Evolutionary conservation across 2,329 filamentous ascomycete genomes (phyloP).

Genomic region (Pseudogymnoascus pannorum): DNA sequence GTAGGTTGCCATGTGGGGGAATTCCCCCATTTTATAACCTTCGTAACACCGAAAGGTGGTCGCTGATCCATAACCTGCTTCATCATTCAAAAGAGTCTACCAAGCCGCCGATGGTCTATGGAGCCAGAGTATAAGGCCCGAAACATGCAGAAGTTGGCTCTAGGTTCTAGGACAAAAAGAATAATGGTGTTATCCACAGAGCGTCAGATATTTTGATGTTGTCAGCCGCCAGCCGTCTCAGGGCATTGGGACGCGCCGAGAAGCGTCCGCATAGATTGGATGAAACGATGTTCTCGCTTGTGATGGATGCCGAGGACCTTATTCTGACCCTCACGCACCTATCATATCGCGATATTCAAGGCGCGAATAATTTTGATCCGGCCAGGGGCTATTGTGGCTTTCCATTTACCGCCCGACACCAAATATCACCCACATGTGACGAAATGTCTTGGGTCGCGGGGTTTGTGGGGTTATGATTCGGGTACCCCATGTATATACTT

Average conservation of each 20-base stretch:
- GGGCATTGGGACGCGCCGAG: slow-evolving; percentile 1
- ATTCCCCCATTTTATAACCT: not conserved
- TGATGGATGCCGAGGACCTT: not conserved
- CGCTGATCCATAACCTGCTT: not conserved
- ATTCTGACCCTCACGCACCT: not conserved
- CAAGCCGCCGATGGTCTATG: not conserved
- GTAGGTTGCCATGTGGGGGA: not conserved
- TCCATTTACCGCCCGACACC: not conserved
- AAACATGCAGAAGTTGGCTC: not conserved
- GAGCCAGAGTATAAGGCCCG: not conserved
- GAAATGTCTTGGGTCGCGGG: not conserved
- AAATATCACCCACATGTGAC: not conserved
- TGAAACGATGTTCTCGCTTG: not conserved
- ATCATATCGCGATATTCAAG: not conserved
- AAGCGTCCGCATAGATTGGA: slow-evolving; percentile 4
- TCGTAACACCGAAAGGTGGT: not conserved
- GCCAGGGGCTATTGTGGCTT: not conserved
- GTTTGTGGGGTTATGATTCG: not conserved
- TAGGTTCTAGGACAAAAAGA: not conserved
- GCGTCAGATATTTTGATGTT: not conserved
- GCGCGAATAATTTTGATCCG: not conserved
- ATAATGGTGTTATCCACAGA: not conserved
- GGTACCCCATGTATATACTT: not conserved
- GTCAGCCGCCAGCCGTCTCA: not conserved
- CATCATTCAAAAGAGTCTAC: not conserved